Base-by-base conservation (phyloP, 1,139 yeast genomes). In the Debaryomyces nepalensis region DNA sequence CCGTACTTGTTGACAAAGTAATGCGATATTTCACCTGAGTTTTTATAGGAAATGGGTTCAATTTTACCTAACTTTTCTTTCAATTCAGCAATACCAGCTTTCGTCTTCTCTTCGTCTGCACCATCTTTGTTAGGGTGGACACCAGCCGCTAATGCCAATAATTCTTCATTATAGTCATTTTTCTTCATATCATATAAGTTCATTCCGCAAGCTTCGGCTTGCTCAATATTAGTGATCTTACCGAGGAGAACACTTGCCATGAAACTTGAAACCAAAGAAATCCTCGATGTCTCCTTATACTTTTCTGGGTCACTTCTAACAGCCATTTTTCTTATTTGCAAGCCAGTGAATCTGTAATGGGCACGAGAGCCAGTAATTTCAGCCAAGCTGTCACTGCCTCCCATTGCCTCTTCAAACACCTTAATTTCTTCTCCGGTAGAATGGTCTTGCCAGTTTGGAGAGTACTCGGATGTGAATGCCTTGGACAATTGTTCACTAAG, bases 371-470 rank as follows among this genome's bases (percentile, higher is more conserved):
- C 97, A 0, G 96, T 85, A 26, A 82, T 62, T 19, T 68, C 55
- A 3, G 96, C 93, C 56, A 90, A 66, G 6, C 68, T 58, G 33
- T 81, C 82, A 4, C 83, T 73, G 4, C 91, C 89, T 4, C 87
- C 88, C 3, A 77, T 78, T 2, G 72, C 70, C 0, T 61, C 62
- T 57, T 88, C 95, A 53, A 89, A 84, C 24, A 64, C 74, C 22
- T 69, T 57, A 43, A 89, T 73, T 59, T 90, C 96, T 19, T 70
- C 63, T 6, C 80, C 84, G 0, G 97, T 90, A 19, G 95, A 85
- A 56, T 88, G 95, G 59, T 90, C 97, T 61, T 90, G 97, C 97
- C 97, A 90, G 56, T 90, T 90, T 9, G 97, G 96, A 7, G 96
- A 84, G 43, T 73, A 71, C 5, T 75, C 73, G 55, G 82, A 75